Evolutionary conservation across 306 rosid genomes (phyloP).

Genomic region (Sophora flavescens): DNA sequence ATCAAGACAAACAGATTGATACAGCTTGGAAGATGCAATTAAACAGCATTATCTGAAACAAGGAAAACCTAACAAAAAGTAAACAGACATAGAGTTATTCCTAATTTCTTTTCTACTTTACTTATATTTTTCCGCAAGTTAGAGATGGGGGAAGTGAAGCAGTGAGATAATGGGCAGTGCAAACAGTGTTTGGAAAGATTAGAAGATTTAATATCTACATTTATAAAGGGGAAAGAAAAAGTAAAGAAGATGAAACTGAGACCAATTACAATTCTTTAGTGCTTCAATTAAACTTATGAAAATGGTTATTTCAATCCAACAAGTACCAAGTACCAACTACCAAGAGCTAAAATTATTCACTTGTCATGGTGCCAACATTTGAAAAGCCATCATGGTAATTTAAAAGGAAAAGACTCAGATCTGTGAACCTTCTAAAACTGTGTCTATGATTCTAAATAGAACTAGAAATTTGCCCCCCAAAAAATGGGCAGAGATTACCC

Average conservation of each 20-base stretch:
- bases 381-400: slow-evolving; percentile 51
- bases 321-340: slow-evolving; percentile 49
- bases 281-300: slow-evolving; percentile 55
- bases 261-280: slow-evolving; percentile 52
- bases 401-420: slow-evolving; percentile 51
- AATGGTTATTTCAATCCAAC: slow-evolving; percentile 59
- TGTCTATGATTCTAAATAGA: slow-evolving; percentile 53
- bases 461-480: slow-evolving; percentile 52
- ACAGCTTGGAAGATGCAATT: background rate
- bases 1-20: slow-evolving; percentile 17
- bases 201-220: background rate
- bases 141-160: background rate
- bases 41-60: slow-evolving; percentile 1
- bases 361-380: slow-evolving; percentile 57
- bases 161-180: background rate
- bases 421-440: slow-evolving; percentile 56
- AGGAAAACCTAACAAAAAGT: background rate
- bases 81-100: background rate
- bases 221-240: background rate
- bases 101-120: background rate
- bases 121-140: slow-evolving; percentile 3
- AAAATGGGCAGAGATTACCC: slow-evolving; percentile 60
- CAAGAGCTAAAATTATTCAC: slow-evolving; percentile 63
- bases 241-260: slow-evolving; percentile 44
- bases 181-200: slow-evolving; percentile 3